These are phyloP conservation scores for Sclerotinia subarctica DNA, from an alignment of 2,329 filamentous ascomycete species.

Conservation along the genomic window DNA sequence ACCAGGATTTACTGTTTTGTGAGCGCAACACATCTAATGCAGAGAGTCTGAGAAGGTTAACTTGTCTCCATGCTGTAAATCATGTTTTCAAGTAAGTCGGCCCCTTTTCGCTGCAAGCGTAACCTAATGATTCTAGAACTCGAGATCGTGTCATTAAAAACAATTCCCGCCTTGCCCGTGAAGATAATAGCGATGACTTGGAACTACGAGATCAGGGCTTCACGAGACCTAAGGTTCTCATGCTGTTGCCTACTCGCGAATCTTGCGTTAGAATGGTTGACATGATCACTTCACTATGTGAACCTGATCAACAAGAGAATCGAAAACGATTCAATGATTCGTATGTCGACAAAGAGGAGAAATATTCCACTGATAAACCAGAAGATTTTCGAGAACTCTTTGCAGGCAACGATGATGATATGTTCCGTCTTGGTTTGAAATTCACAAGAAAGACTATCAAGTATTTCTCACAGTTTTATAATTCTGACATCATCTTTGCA, in stretches of 20 bases:
- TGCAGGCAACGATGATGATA: conserved; percentile 92
- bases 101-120: background rate
- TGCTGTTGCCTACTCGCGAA: conserved; percentile 84
- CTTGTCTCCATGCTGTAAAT: conserved; percentile 82
- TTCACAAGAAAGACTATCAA: conserved; percentile 96
- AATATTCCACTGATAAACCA: conserved; percentile 70
- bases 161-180: conserved; percentile 72
- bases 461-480: conserved; percentile 93
- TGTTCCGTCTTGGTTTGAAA: conserved; percentile 94
- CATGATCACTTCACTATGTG: conserved; percentile 69
- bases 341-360: conserved; percentile 67
- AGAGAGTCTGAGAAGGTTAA: conserved; percentile 64
- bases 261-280: conserved; percentile 78
- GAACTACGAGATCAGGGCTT: conserved; percentile 93
- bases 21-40: conserved; percentile 68
- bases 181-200: conserved; percentile 59
- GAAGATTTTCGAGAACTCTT: conserved; percentile 88
- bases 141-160: conserved; percentile 91
- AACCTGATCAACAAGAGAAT: conserved; percentile 91
- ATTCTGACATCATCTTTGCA: conserved; percentile 89
- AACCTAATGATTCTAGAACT: conserved; percentile 52
- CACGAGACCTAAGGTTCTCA: conserved; percentile 87
- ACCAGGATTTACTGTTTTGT: conserved; percentile 76
- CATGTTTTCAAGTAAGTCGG: conserved; percentile 75
- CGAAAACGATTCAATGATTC: conserved; percentile 85